Base-by-base conservation (phyloP, 2,329 filamentous ascomycete genomes). In the Botrytis cinerea region DNA sequence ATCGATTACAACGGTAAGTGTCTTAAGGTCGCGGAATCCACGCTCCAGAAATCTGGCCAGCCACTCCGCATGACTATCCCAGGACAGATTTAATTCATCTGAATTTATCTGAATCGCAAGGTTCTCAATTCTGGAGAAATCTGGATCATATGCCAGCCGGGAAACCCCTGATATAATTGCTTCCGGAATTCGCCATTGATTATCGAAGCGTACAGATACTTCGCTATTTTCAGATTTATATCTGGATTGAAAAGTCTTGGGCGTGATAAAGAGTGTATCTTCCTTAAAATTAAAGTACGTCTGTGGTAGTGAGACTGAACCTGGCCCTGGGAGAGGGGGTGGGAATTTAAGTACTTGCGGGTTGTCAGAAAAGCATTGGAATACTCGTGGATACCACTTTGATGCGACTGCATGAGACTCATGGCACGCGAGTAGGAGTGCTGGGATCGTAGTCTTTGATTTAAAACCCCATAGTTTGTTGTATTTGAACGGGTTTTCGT, bases 241-340 rank as follows among this genome's bases (percentile, higher is more conserved):
- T 43, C 40, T 43, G 20, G n/a, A 7, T 9, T 12, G 25, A 22
- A 69, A 69, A n/a, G 66, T 69, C 16, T 57, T 14, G 18, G 22
- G 66, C 12, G 66, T 59, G 35, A 69, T 59, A 20, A 73, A 73
- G 4, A 74, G 45, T 25, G 22, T 63, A 64, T 74, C 70, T 32
- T 40, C 14, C 22, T 70, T 16, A 22, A 63, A 59, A 43, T 73
- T 59, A 22, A 73, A 73, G 28, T 69, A 73, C 22, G 73, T 74
- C 14, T 73, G 43, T 43, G 73, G 62, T 32, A 73, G 40, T 22
- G 73, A 63, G 28, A 35, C 22, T 5, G 43, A 32, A 40, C 57
- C 38, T 25, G 25, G n/a, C 25, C n/a, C 45, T 43, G 10, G 10
- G 18, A 43, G 35, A 3, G 18, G 6, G 6, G 16, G 4, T n/a